Evolutionary conservation across 129 eudicot genomes (phyloP).

Genomic region (Solidago caesia): DNA sequence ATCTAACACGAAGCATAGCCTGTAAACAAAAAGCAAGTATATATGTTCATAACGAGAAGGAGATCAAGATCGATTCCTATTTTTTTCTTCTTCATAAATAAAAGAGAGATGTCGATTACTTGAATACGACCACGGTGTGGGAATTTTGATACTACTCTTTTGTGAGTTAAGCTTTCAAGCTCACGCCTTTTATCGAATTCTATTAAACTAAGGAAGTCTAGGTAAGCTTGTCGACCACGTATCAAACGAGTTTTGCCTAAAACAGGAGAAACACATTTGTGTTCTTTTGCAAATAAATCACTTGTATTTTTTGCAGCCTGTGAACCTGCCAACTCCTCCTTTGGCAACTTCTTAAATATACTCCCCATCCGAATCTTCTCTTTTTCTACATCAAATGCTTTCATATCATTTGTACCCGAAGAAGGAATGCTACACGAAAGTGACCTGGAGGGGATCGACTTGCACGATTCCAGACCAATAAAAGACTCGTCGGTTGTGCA

Average conservation of each 20-base stretch:
- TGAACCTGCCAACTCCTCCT: background rate
- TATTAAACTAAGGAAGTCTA: slow-evolving; percentile 46
- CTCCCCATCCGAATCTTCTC: slow-evolving; percentile 53
- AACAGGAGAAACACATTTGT: slow-evolving; percentile 23
- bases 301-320: slow-evolving; percentile 3
- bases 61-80: background rate
- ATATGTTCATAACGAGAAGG: background rate
- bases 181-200: slow-evolving; percentile 56
- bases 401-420: slow-evolving; percentile 24
- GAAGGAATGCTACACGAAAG: slow-evolving; percentile 8
- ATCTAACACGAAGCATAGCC: slow-evolving; percentile 57
- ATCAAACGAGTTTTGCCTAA: slow-evolving; percentile 40
- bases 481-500: slow-evolving; percentile 17
- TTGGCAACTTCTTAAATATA: slow-evolving; percentile 45
- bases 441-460: slow-evolving; percentile 18
- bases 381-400: slow-evolving; percentile 25
- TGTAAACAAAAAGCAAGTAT: slow-evolving; percentile 17
- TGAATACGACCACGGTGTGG: slow-evolving; percentile 61
- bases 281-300: slow-evolving; percentile 11
- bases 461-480: slow-evolving; percentile 43
- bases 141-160: slow-evolving; percentile 55
- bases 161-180: slow-evolving; percentile 39
- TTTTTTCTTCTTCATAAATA: background rate
- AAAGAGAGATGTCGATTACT: slow-evolving; percentile 29
- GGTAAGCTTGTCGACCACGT: slow-evolving; percentile 63